Evolutionary conservation across 208 protist species (phyloP), one percentile per base, ranked within the genome.

Genomic region (Leishmania guyanensis): DNA sequence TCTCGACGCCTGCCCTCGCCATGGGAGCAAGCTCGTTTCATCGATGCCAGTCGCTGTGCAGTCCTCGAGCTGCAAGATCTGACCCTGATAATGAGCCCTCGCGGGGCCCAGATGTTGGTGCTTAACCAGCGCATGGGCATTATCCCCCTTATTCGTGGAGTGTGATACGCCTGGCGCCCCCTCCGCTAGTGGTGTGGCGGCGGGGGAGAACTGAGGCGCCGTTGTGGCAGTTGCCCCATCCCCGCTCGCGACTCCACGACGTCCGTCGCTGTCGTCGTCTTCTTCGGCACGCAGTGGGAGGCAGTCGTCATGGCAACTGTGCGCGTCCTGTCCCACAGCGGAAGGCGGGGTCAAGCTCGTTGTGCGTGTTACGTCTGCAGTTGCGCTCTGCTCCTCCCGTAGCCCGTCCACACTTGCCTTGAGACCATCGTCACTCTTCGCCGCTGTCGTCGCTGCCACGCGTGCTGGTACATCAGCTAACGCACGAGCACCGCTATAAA

Each of bases 21-120:
- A 14, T n/a, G 46, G 46, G 10, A 3, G 20, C 26, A 46, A 53
- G 46, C 9, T 22, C 26, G 69, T 36, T 36, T 16, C 46, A 9
- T 51, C 22, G 10, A 5, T 9, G 9, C 9, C 46, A 9, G 46
- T 56, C 46, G 53, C 69, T 1, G 69, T 74, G 46, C 69, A 74
- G 46, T 50, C 69, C 46, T 74, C 69, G 9, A 74, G 69, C n/a
- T 20, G 26, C 69, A 74, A 54, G 26, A 74, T 54, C 69, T 74
- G 46, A 50, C 69, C 69, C 69, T 74, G 69, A 36, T 74, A 54
- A 46, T 46, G 69, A 54, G 46, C 46, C 26, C 26, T 50, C 26
- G 20, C 20, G 9, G 46, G 26, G 46, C 3, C 22, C 14, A 26
- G 39, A 5, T 29, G 69, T 29, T 56, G 69, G 39, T 10, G 69